These are phyloP conservation scores for Tricholoma saponaceum DNA, from an alignment of 768 basidiomycete species.

Conservation along the genomic window DNA sequence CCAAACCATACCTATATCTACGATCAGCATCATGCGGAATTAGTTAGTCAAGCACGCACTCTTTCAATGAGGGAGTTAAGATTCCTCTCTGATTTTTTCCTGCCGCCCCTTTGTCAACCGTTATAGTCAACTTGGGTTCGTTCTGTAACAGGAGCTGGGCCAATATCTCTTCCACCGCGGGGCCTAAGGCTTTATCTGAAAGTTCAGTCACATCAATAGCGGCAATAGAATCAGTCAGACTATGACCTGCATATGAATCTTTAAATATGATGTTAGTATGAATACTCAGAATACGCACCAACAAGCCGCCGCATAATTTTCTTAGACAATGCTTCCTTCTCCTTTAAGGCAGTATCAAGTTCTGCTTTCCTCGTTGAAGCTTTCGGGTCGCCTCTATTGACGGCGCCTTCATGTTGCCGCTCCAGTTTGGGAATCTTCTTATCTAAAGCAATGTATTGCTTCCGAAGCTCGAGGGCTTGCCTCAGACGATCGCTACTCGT, in stretches of 20 bases:
- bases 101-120: background rate
- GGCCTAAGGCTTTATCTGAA: background rate
- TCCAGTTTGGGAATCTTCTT: conserved; percentile 1
- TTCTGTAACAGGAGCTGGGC: conserved; percentile 5
- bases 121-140: background rate
- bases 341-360: conserved; percentile 1
- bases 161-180: background rate
- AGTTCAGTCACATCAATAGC: background rate
- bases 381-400: background rate
- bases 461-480: conserved; percentile 8
- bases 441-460: background rate
- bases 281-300: background rate
- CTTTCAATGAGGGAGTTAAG: background rate
- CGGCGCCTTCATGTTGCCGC: background rate
- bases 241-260: background rate
- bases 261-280: background rate
- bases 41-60: conserved; percentile 2
- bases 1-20: background rate
- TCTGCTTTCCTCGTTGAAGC: background rate
- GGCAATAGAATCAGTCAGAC: background rate
- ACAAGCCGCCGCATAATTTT: background rate
- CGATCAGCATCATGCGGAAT: background rate
- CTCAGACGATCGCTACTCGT: conserved; percentile 1
- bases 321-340: background rate
- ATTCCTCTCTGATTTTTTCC: background rate